A percentile compares a stretch with the other conserved stretches of the same genome.
Evolutionary conservation across 441 rosid species (phyloP).

Genomic region (Geranium incanum): DNA sequence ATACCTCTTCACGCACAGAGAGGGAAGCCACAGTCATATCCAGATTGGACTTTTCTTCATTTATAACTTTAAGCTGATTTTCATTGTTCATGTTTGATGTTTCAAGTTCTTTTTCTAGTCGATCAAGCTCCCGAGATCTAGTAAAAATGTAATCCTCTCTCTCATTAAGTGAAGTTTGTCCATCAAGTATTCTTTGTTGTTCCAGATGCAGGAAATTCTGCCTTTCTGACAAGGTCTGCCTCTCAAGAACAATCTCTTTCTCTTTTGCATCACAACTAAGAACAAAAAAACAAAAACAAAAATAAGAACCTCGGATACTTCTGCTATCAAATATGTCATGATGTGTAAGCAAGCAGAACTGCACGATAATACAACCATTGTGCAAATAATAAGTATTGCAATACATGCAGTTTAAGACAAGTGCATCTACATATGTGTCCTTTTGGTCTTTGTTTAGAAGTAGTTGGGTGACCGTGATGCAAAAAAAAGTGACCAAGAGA

Average conservation of each 20-base stretch:
- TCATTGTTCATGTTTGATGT: slow-evolving; percentile 44
- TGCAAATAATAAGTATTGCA: background rate
- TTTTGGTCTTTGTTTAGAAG: background rate
- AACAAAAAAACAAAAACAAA: slow-evolving; percentile 13
- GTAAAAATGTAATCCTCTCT: slow-evolving; percentile 72
- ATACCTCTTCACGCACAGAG: slow-evolving; percentile 70
- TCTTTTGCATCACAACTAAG: slow-evolving; percentile 76
- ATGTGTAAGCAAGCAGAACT: background rate
- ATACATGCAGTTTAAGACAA: too few relatives aligned
- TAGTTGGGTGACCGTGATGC: background rate
- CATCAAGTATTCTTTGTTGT: slow-evolving; percentile 68
- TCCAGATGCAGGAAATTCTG: slow-evolving; percentile 65
- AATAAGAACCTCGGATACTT: slow-evolving; percentile 4
- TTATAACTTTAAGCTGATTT: slow-evolving; percentile 44
- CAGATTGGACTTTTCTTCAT: slow-evolving; percentile 47
- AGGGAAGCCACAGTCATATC: slow-evolving; percentile 43
- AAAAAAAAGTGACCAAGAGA: background rate
- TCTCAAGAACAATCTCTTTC: slow-evolving; percentile 53
- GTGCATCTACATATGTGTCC: background rate
- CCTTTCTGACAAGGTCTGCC: slow-evolving; percentile 64
- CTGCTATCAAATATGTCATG: background rate
- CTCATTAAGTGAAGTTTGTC: slow-evolving; percentile 62
- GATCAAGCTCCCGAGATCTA: slow-evolving; percentile 58
- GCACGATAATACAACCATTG: background rate
- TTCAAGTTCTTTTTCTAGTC: slow-evolving; percentile 49